Percentiles rank a stretch among this genome's conserved stretches.
Conservation (phyloP, 2,329 filamentous ascomycete species). For the Venturia aucupariae region DNA sequence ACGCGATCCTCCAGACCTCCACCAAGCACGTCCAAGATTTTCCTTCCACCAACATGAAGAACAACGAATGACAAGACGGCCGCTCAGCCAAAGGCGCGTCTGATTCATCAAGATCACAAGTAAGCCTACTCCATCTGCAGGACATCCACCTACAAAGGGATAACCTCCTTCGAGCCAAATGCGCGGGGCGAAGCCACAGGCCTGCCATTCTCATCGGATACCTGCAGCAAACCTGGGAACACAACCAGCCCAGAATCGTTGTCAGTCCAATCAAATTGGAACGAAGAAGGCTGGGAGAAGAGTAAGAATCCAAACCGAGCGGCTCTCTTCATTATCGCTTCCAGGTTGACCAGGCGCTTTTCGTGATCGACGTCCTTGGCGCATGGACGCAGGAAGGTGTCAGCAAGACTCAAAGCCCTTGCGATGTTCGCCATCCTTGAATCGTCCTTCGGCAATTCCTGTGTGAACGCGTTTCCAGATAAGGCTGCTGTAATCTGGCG, state of each 20-base stretch:
- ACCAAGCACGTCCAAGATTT: too few species aligned
- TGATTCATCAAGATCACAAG: not conserved
- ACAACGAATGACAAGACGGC: not conserved
- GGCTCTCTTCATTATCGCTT: conserved; percentile 27
- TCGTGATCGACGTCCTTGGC: conserved; percentile 23
- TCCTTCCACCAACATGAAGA: not conserved
- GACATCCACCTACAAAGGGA: not conserved
- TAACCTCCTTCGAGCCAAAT: conserved; percentile 18
- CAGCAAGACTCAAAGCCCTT: conserved; percentile 19
- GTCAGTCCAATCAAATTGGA: conserved; percentile 27
- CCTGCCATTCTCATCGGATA: conserved; percentile 24
- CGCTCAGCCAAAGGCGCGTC: too few species aligned
- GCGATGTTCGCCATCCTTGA: conserved; percentile 22
- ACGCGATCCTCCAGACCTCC: not conserved
- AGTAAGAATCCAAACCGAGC: conserved; percentile 27
- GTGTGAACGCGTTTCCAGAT: conserved; percentile 22
- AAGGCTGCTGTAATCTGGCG: conserved; percentile 25
- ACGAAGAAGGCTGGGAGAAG: conserved; percentile 28
- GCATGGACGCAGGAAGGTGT: conserved; percentile 24
- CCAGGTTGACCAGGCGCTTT: conserved; percentile 24
- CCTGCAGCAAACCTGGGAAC: conserved; percentile 28
- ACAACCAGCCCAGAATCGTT: conserved; percentile 21
- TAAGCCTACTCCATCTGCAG: not conserved
- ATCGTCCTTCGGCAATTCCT: conserved; percentile 21
- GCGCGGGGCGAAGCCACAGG: conserved; percentile 22